Evolutionary conservation across 1,139 yeast species (phyloP).

Genomic region (Lodderomyces oxycetoniae): DNA sequence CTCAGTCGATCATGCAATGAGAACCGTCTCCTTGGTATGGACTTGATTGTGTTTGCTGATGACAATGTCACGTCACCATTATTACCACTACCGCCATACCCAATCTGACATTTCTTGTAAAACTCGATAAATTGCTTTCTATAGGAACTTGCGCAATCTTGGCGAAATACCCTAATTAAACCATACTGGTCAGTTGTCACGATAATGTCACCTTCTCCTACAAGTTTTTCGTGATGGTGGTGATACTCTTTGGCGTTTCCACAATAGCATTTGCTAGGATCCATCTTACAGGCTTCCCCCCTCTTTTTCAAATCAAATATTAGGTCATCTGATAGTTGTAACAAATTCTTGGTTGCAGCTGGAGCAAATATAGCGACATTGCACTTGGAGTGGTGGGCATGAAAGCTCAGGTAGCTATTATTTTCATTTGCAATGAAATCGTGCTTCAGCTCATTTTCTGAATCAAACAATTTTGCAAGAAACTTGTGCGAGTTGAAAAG

Average conservation of each 20-base stretch:
- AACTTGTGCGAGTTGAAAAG: conserved; percentile 32
- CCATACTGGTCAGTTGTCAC: conserved; percentile 79
- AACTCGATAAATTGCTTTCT: conserved; percentile 23
- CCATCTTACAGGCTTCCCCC: conserved; percentile 16
- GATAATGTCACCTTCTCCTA: conserved; percentile 43
- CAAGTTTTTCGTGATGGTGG: conserved; percentile 13
- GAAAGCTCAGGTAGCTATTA: conserved; percentile 60
- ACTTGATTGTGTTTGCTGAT: not conserved
- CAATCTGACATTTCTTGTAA: conserved; percentile 14
- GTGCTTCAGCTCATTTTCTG: conserved; percentile 18
- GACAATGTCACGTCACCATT: conserved; percentile 1
- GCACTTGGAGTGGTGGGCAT: conserved; percentile 69
- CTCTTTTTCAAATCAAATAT: conserved; percentile 56
- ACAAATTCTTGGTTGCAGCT: conserved; percentile 54
- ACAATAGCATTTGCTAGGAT: conserved; percentile 7
- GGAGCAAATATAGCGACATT: conserved; percentile 84
- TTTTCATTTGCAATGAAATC: conserved; percentile 44
- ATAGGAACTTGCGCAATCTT: conserved; percentile 57
- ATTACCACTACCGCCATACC: not conserved
- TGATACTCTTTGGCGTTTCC: conserved; percentile 18
- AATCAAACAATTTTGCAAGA: conserved; percentile 26
- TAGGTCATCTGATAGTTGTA: conserved; percentile 73
- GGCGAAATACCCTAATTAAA: conserved; percentile 68
- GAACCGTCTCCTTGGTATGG: too few species aligned
- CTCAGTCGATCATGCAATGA: conserved; percentile 1